Percentiles rank a stretch among this genome's conserved stretches.
phyloP scores from a whole-genome alignment of 768 basidiomycete species.

The Tubosaeta sp. region DNA sequence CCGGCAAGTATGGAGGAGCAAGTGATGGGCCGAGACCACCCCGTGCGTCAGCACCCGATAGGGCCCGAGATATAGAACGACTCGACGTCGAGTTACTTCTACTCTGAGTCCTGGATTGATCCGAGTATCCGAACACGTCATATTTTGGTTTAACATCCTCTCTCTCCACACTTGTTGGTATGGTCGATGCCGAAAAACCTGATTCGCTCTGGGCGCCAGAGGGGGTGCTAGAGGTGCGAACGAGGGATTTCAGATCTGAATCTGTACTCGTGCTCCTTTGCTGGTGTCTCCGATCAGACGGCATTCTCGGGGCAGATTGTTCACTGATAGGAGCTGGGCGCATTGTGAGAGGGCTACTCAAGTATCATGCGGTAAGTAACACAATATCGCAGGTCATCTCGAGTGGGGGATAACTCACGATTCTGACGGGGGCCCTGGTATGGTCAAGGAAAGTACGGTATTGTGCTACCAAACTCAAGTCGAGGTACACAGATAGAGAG shows the following conservation, averaged over 20 bases:
- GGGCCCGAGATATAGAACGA: slow-evolving; percentile 8
- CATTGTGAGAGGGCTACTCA: slow-evolving; percentile 1
- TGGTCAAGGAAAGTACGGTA: slow-evolving; percentile 13
- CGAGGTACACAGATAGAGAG: background rate
- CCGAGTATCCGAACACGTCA: slow-evolving; percentile 1
- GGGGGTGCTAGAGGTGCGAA: slow-evolving; percentile 11
- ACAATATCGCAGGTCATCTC: background rate
- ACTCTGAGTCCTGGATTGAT: background rate
- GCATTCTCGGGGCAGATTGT: slow-evolving; percentile 1
- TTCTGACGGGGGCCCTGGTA: slow-evolving; percentile 9
- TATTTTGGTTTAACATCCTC: slow-evolving; percentile 24
- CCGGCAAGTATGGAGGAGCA: slow-evolving; percentile 45
- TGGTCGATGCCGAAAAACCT: slow-evolving; percentile 1
- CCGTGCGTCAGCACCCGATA: slow-evolving; percentile 28
- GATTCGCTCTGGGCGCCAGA: slow-evolving; percentile 9
- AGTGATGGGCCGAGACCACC: slow-evolving; percentile 51
- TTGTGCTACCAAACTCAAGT: slow-evolving; percentile 11
- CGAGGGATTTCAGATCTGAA: slow-evolving; percentile 1
- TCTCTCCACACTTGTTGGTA: slow-evolving; percentile 4
- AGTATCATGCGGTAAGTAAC: background rate
- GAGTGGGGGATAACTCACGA: slow-evolving; percentile 9
- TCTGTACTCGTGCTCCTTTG: background rate
- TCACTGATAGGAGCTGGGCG: slow-evolving; percentile 3
- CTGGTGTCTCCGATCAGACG: background rate
- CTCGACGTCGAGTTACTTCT: slow-evolving; percentile 8